Percentiles rank a stretch among this genome's conserved stretches.
phyloP scores from a whole-genome alignment of 169 alveolate species.

The Eimeria necatrix region DNA sequence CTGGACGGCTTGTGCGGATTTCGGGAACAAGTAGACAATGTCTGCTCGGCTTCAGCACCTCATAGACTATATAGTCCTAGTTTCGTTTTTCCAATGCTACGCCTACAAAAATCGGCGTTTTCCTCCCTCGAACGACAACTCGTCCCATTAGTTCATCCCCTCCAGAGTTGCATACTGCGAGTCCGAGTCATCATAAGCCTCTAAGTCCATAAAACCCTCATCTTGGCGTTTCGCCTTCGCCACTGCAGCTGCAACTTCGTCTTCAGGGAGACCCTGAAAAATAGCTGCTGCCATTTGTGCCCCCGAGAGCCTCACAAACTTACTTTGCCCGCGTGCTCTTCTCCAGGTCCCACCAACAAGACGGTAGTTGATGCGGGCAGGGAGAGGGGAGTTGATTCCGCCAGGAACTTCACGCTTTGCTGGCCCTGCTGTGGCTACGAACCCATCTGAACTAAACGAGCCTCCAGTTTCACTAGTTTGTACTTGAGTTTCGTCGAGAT shows the following conservation, averaged over 20 bases:
- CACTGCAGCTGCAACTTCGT: conserved; percentile 48
- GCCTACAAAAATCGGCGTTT: too few species aligned
- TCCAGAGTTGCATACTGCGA: conserved; percentile 48
- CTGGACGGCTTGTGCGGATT: too few species aligned
- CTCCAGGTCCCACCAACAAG: conserved; percentile 68
- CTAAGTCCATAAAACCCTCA: conserved; percentile 56
- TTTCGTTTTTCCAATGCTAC: too few species aligned
- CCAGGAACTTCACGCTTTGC: neutral
- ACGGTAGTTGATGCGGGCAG: conserved; percentile 58
- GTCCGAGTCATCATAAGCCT: conserved; percentile 62
- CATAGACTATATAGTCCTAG: too few species aligned
- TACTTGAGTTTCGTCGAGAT: neutral
- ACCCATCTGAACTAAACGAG: neutral
- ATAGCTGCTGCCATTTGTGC: conserved; percentile 56
- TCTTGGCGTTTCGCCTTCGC: conserved; percentile 61
- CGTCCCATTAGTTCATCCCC: conserved; percentile 35
- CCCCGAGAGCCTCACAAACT: conserved; percentile 46
- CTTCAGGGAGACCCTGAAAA: conserved; percentile 46
- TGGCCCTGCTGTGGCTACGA: neutral
- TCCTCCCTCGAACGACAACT: neutral
- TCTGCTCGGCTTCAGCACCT: too few species aligned
- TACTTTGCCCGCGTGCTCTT: conserved; percentile 13
- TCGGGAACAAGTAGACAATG: too few species aligned
- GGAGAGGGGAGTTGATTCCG: neutral
- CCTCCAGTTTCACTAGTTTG: neutral